These are phyloP conservation scores for Ehretia macrophylla DNA, from an alignment of 257 asterid species.

Conservation along the genomic window DNA sequence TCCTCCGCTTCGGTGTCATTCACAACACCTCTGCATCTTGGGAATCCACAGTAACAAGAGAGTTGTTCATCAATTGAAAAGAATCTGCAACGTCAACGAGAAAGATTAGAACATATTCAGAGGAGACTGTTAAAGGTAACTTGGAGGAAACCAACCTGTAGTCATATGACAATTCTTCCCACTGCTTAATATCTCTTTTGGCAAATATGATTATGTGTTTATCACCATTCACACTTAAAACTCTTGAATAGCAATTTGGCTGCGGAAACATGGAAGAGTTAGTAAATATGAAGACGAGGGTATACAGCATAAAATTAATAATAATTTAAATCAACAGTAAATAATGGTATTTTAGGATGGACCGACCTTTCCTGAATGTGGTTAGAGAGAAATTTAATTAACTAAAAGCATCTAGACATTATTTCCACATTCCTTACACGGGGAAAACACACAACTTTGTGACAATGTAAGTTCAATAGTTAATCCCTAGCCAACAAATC, in stretches of 20 bases:
- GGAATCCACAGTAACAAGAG: conserved; percentile 80
- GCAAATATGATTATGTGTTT: conserved; percentile 93
- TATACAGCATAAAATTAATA: neutral
- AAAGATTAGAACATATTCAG: neutral
- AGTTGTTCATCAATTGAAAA: conserved; percentile 74
- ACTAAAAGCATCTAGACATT: too few species aligned
- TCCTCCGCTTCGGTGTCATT: conserved; percentile 86
- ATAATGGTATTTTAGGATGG: too few species aligned
- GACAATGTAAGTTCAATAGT: too few species aligned
- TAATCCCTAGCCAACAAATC: too few species aligned
- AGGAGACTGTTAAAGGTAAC: neutral
- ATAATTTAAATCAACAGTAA: too few species aligned
- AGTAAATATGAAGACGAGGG: neutral
- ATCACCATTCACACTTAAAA: conserved; percentile 54
- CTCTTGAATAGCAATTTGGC: conserved; percentile 98
- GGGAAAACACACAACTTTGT: too few species aligned
- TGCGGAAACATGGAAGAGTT: conserved; percentile 28
- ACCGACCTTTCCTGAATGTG: too few species aligned
- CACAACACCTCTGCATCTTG: conserved; percentile 90
- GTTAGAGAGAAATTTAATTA: too few species aligned
- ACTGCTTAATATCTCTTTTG: conserved; percentile 75
- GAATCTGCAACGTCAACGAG: conserved; percentile 51
- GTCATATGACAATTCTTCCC: conserved; percentile 95
- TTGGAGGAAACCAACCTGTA: conserved; percentile 56
- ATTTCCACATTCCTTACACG: too few species aligned